Evolutionary conservation across 352 stramenopile species (phyloP), one percentile per base, ranked within the genome.

Genomic region (Globisporangium lucens): DNA sequence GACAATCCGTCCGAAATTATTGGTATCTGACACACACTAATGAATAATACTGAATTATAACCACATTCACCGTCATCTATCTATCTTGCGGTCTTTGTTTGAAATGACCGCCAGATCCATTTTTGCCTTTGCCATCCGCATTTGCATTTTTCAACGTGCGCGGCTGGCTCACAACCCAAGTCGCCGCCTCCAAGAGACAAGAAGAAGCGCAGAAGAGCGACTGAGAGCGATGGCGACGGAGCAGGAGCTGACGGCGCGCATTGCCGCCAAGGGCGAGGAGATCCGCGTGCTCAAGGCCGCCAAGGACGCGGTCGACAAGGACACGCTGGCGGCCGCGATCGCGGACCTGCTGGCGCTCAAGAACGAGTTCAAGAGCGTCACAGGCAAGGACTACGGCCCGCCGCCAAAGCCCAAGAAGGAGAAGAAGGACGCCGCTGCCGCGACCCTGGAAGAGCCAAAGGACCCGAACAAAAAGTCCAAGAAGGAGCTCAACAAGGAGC

Each of bases 401-500:
- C 87, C 87, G 27, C 65, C 76, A 41, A 85, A 86, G 75, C 57
- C 82, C 60, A 90, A 92, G 75, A 82, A 84, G 67, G 70, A 87
- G 24, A 89, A 87, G 72, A 87, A 88, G 63, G 61, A 71, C 29
- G 49, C 61, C 20, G 61, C 76, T 62, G 36, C 56, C 24, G 59
- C 70, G n/a, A 27, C 60, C 10, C 22, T 30, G 13, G 61, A 74
- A 24, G 57, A 67, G 58, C 41, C 68, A 27, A 76, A 77, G 29
- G 80, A 93, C 29, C 71, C 78, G 6, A 76, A 63, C 43, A 92
- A 91, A 62, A 93, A 91, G 70, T 90, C 80, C 67, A 95, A 95
- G 78, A 95, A 95, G 77, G 83, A 95, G 73, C 76, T 95, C 15
- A 95, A 93, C 77, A 95, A 95, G 75, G 87, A 95, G 75, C 80